These are phyloP conservation scores for Aspergillus sclerotiicarbonarius DNA, from an alignment of 495 filamentous ascomycete species.

Conservation along the genomic window DNA sequence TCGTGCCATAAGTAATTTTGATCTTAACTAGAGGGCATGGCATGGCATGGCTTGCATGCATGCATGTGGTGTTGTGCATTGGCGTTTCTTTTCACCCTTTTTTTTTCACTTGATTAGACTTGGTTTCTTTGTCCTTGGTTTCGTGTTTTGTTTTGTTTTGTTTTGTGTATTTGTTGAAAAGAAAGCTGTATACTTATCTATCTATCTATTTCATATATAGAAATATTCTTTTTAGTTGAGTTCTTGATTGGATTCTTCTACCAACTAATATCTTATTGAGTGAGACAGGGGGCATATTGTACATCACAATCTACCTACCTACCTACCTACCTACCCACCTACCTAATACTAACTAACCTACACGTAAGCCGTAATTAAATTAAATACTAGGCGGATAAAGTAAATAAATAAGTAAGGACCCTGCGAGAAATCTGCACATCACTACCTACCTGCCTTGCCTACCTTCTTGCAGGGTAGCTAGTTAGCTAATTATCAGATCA, in stretches of 20 bases:
- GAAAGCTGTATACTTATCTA: not conserved
- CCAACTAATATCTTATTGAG: no score
- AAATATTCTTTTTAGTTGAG: not conserved
- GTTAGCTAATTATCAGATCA: no score
- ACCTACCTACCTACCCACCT: not conserved
- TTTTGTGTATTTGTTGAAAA: not conserved
- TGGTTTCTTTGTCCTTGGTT: not conserved
- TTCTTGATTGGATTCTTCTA: not conserved
- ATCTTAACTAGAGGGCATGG: not conserved
- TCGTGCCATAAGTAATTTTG: not conserved
- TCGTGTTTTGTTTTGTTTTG: not conserved
- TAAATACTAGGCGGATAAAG: no score
- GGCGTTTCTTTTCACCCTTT: conserved; percentile 25
- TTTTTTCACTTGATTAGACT: conserved; percentile 11
- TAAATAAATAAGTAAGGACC: no score
- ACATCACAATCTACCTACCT: not conserved
- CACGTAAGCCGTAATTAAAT: no score
- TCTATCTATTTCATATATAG: not conserved
- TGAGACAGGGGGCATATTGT: no score
- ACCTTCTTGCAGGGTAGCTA: no score
- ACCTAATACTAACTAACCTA: not conserved
- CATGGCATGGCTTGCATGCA: not conserved
- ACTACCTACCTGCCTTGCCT: no score
- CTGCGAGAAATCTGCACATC: no score
- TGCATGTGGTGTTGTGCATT: conserved; percentile 13